Evolutionary conservation across 768 basidiomycete genomes (phyloP), one percentile per base, ranked within the genome.

Genomic region (Russula dissimulans): DNA sequence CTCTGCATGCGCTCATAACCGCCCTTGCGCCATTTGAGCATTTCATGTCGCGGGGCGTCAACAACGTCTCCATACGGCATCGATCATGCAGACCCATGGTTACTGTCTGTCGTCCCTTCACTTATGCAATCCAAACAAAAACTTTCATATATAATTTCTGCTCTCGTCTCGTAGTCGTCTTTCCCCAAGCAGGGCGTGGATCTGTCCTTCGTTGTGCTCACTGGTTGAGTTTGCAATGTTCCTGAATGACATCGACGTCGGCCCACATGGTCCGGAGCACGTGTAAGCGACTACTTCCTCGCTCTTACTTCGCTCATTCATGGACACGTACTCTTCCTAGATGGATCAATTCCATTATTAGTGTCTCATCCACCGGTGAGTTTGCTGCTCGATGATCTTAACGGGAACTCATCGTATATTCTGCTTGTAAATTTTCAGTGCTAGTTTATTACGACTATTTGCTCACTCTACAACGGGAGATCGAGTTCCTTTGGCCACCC

Each of bases 401-500:
- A 54, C 22, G 22, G 1, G 22, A 41, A 7, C 0, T 18, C 12
- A 8, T 32, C 22, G 3, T 45, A 12, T 34, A 18, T 54, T n/a
- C 31, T 34, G 22, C 29, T 14, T 11, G 14, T 10, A 3, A 29
- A 18, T 31, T 48, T 41, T 14, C 34, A 72, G 71, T 59, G 34
- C 49, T 72, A 4, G 54, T 72, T 29, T 66, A 69, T 46, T 72
- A 72, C 59, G 71, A 72, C 63, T 70, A 67, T 50, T 4, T 67
- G n/a, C 54, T 71, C 46, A 72, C 71, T 5, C 58, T 70, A 26
- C 57, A 64, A 17, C 64, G 64, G 36, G 81, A 82, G 63, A 65
- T 78, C 44, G 65, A 67, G 15, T 75, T 73, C 48, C 67, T 82
- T 3, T 82, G 81, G 81, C 67, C 67, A 53, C 59, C 59, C 17